Percentiles rank a stretch among this genome's conserved stretches.
Evolutionary conservation across 257 asterid species (phyloP).

Genomic region (Capsicum baccatum): DNA sequence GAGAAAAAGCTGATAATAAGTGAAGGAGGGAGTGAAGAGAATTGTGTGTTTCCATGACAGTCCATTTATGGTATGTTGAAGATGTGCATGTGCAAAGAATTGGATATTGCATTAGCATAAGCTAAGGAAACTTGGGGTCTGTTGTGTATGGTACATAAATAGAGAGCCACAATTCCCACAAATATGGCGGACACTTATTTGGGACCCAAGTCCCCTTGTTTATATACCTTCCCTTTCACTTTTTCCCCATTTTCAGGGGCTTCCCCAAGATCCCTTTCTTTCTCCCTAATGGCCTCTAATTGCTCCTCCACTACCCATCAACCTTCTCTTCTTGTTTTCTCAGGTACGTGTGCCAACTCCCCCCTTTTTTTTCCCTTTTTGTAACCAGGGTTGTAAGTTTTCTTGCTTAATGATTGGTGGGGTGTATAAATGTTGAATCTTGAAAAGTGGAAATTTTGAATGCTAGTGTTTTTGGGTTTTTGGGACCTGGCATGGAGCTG

Average conservation of each 20-base stretch:
- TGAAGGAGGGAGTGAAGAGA: not conserved
- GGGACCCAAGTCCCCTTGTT: conserved; percentile 59
- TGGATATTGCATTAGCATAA: not conserved
- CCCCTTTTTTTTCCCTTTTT: not conserved
- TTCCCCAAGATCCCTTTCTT: conserved; percentile 31
- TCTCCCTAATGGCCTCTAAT: conserved; percentile 51
- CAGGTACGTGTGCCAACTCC: conserved; percentile 50
- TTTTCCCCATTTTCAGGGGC: conserved; percentile 31
- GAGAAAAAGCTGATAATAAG: too few relatives aligned
- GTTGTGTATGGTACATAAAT: not conserved
- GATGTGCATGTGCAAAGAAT: not conserved
- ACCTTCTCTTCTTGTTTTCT: conserved; percentile 84
- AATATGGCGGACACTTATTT: conserved; percentile 76
- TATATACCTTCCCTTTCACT: conserved; percentile 33
- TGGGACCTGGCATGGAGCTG: too few relatives aligned
- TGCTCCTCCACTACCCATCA: conserved; percentile 38
- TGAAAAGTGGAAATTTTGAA: not conserved
- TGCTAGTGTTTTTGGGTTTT: conserved; percentile 4
- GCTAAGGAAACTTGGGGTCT: not conserved
- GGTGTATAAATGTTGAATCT: conserved; percentile 1
- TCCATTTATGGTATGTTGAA: not conserved
- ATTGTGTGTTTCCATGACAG: not conserved
- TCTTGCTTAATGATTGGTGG: not conserved
- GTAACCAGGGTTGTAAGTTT: not conserved
- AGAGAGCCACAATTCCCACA: conserved; percentile 34